phyloP scores from a whole-genome alignment of 1,284 basidiomycete genomes.

The Ceratobasidium sp. region DNA sequence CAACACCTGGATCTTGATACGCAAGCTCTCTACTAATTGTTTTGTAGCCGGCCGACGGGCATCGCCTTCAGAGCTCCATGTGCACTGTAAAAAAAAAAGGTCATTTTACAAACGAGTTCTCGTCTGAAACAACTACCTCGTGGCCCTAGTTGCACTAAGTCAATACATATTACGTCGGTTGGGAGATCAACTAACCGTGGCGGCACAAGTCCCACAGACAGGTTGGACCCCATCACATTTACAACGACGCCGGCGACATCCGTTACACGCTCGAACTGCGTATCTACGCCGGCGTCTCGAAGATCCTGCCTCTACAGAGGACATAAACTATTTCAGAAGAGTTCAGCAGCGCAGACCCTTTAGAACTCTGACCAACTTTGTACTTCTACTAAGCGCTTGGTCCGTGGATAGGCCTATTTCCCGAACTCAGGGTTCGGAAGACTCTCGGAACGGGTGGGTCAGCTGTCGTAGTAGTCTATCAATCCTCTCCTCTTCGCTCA shows the following conservation, averaged over 20 bases:
- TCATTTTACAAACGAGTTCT: not conserved
- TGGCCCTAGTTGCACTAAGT: not conserved
- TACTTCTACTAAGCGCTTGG: not conserved
- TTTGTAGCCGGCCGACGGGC: slow-evolving; percentile 12
- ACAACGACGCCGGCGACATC: not conserved
- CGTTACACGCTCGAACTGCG: not conserved
- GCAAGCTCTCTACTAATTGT: slow-evolving; percentile 2
- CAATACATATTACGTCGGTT: not conserved
- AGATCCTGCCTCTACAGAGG: not conserved
- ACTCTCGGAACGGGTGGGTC: no score
- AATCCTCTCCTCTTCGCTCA: no score
- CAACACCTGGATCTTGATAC: slow-evolving; percentile 1
- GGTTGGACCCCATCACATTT: slow-evolving; percentile 11
- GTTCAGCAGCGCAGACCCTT: not conserved
- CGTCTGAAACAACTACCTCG: not conserved
- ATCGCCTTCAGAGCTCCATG: not conserved
- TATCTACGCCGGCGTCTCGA: not conserved
- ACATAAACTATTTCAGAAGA: not conserved
- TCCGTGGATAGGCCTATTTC: no score
- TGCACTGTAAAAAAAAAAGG: not conserved
- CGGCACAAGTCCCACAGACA: not conserved
- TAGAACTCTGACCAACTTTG: not conserved
- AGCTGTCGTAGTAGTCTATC: no score
- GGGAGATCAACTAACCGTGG: not conserved
- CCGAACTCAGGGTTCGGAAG: no score